Percentiles rank a stretch among this genome's conserved stretches.
phyloP scores from a whole-genome alignment of 2,329 filamentous ascomycete genomes.

The Neopestalotiopsis clavispora region DNA sequence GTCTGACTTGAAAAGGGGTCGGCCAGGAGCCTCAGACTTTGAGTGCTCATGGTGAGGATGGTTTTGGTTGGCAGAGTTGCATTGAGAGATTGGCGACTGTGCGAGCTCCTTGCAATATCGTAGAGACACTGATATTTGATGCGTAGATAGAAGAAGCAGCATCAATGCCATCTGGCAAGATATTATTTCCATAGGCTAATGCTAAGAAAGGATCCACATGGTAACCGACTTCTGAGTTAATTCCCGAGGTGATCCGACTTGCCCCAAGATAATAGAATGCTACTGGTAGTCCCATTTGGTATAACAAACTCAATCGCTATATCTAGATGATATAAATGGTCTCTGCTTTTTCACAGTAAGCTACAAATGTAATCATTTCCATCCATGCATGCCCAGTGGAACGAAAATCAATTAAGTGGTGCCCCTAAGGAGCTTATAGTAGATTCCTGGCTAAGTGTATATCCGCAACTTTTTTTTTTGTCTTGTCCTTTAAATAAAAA shows the following conservation, averaged over 20 bases:
- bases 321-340: background rate
- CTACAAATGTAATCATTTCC: background rate
- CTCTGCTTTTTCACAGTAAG: background rate
- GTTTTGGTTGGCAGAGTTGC: background rate
- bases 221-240: background rate
- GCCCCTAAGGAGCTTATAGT: background rate
- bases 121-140: background rate
- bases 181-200: background rate
- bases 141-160: background rate
- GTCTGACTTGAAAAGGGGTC: conserved; percentile 28
- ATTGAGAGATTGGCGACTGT: background rate
- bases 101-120: background rate
- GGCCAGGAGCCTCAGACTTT: conserved; percentile 5
- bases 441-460: conserved; percentile 2
- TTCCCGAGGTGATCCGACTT: background rate
- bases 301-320: background rate
- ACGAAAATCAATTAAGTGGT: background rate
- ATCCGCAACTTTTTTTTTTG: background rate
- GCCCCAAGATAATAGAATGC: background rate
- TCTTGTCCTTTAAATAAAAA: background rate
- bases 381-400: background rate
- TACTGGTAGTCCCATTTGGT: background rate
- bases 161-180: background rate
- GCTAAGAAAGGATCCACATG: conserved; percentile 1
- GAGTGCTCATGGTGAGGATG: background rate